Evolutionary conservation across 75 land plant species (phyloP), one percentile per base, ranked within the genome.

Genomic region (Picea sitchensis): DNA sequence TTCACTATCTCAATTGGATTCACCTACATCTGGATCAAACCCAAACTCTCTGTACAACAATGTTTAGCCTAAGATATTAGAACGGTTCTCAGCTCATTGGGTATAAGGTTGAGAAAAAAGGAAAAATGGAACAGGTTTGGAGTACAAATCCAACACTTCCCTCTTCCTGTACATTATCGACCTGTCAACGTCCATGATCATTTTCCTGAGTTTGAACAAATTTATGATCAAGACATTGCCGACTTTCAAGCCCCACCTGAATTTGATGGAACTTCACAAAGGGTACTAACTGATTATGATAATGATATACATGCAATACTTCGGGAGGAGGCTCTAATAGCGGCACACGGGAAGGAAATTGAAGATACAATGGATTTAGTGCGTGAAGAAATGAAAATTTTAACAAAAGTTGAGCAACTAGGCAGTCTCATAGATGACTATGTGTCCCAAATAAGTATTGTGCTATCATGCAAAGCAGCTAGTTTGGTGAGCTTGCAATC

Each of bases 361-460:
- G 26, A 26, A 26, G 26, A 26, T 26, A 26, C 26, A 26, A 26
- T 26, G 26, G 26, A 26, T 26, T 26, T 26, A 26, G 26, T 26
- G 26, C 26, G 26, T 26, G 26, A 26, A 0, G 26, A 26, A 26
- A 26, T 26, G 26, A 26, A 26, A 26, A 26, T 26, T 26, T 77
- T 96, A 81, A 88, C 95, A 51, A 97, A 96, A 79, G 99, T 96
- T 6, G 99, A 96, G 76, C 95, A 90, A 76, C 99, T 97, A 26
- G 99, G 99, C 44, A 94, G 99, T 76, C 86, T 84, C 62, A 96
- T 96, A 77, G 95, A 94, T 82, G 91, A 88, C 80, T 96, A 96
- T 61, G 98, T 96, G 63, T 86, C 92, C 26, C 93, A 92, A 76
- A 79, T 96, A 34, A 92, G 88, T 65, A 89, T 91, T 82, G 88